Conservation (phyloP, 208 protist species). For the Leishmania major region DNA sequence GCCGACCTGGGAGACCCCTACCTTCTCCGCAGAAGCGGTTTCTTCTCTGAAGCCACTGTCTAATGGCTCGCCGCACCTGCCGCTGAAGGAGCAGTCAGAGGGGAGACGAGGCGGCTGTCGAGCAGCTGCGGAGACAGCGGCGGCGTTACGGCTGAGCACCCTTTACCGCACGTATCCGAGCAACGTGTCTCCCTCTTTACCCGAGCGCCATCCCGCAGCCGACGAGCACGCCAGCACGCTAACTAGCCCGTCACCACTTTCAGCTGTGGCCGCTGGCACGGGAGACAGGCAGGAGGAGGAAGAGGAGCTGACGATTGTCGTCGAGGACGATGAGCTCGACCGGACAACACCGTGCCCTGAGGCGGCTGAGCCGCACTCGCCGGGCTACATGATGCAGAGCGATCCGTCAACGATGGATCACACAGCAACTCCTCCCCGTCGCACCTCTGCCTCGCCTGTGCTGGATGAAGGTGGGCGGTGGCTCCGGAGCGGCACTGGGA, state of each 20-base stretch:
- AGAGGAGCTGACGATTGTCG: slow-evolving; percentile 8
- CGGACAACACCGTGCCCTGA: not conserved
- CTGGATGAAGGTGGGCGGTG: not conserved
- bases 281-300: not conserved
- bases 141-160: not conserved
- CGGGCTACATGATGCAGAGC: not conserved
- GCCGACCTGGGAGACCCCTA: not conserved
- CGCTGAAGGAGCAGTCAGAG: slow-evolving; percentile 17
- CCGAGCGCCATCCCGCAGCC: not conserved
- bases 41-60: not conserved
- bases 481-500: not conserved
- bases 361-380: not conserved
- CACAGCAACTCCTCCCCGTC: not conserved
- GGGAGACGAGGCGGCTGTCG: not conserved
- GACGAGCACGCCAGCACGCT: not conserved
- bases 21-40: not conserved
- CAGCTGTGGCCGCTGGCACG: not conserved
- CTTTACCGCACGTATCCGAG: not conserved
- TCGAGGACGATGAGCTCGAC: slow-evolving; percentile 12
- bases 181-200: not conserved
- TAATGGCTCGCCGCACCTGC: slow-evolving; percentile 12
- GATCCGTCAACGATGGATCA: not conserved
- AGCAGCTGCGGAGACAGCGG: no score
- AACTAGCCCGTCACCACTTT: not conserved
- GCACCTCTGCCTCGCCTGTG: not conserved